Conservation (phyloP, 306 rosid species). For the Urtica urens region DNA sequence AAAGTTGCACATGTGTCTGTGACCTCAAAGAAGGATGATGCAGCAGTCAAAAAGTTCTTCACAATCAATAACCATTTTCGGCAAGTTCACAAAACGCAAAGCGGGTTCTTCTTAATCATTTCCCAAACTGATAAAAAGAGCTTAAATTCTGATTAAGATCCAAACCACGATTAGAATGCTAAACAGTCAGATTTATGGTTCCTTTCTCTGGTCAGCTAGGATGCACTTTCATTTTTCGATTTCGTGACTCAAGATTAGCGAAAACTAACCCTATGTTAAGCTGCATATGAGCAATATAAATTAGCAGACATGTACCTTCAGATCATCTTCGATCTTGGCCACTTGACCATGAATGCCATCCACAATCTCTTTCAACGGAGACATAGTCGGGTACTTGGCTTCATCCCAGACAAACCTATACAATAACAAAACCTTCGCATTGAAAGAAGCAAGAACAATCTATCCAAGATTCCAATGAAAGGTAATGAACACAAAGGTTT, state of each 20-base stretch:
- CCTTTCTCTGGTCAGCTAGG: too few species aligned
- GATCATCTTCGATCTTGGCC: slow-evolving; percentile 90
- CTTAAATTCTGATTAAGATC: too few species aligned
- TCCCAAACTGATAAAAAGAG: too few species aligned
- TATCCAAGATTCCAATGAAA: slow-evolving; percentile 4
- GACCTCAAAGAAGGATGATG: background rate
- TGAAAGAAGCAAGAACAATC: background rate
- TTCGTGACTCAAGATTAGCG: too few species aligned
- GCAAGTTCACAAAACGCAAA: too few species aligned
- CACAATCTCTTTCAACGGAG: slow-evolving; percentile 62
- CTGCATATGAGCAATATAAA: too few species aligned
- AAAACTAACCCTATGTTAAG: too few species aligned
- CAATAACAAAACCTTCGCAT: background rate
- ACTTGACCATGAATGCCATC: slow-evolving; percentile 74
- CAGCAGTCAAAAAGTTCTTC: background rate
- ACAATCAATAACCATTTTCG: too few species aligned
- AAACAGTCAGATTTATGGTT: too few species aligned
- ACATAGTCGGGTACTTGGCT: slow-evolving; percentile 85
- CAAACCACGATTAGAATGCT: too few species aligned
- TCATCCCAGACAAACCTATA: slow-evolving; percentile 90
- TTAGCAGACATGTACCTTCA: too few species aligned
- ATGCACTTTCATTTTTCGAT: too few species aligned
- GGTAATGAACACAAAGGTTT: background rate
- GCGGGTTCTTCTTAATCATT: background rate
- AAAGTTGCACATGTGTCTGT: background rate